A percentile compares a stretch with the other conserved stretches of the same genome.
Evolutionary conservation across 352 stramenopile genomes (phyloP).

Genomic region (Phytopythium montanum): DNA sequence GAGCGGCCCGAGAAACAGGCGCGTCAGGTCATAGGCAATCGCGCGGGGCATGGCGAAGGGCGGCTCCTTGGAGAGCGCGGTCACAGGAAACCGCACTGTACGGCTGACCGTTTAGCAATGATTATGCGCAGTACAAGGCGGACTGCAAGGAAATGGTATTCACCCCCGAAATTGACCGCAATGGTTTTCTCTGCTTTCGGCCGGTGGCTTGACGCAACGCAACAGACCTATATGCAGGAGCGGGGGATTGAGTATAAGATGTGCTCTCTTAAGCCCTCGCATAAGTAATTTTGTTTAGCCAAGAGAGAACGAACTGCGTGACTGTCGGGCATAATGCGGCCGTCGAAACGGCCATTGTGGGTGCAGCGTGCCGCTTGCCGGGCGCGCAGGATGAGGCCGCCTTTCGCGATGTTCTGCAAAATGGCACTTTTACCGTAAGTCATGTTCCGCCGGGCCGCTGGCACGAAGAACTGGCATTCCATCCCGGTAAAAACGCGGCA

Average conservation of each 20-base stretch:
- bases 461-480: slow-evolving; percentile 7
- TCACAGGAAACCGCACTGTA: slow-evolving; percentile 7
- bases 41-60: slow-evolving; percentile 5
- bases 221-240: slow-evolving; percentile 7
- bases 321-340: slow-evolving; percentile 7
- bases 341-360: slow-evolving; percentile 7
- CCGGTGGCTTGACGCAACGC: slow-evolving; percentile 6
- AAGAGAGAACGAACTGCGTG: slow-evolving; percentile 7
- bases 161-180: slow-evolving; percentile 7
- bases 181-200: slow-evolving; percentile 7
- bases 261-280: slow-evolving; percentile 7
- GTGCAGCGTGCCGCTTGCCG: slow-evolving; percentile 6
- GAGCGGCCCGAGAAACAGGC: slow-evolving; percentile 6
- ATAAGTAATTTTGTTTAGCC: slow-evolving; percentile 8
- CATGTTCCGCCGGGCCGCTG: slow-evolving; percentile 6
- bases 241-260: slow-evolving; percentile 7
- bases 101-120: slow-evolving; percentile 7
- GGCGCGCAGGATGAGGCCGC: slow-evolving; percentile 5
- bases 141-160: slow-evolving; percentile 8
- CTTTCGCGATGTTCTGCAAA: slow-evolving; percentile 7
- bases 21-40: slow-evolving; percentile 7
- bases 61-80: slow-evolving; percentile 6
- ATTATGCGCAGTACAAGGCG: slow-evolving; percentile 7
- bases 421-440: slow-evolving; percentile 8
- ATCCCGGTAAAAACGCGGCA: slow-evolving; percentile 7